These are phyloP conservation scores for Candida gorgasii DNA, from an alignment of 805 yeast species.

Conservation along the genomic window DNA sequence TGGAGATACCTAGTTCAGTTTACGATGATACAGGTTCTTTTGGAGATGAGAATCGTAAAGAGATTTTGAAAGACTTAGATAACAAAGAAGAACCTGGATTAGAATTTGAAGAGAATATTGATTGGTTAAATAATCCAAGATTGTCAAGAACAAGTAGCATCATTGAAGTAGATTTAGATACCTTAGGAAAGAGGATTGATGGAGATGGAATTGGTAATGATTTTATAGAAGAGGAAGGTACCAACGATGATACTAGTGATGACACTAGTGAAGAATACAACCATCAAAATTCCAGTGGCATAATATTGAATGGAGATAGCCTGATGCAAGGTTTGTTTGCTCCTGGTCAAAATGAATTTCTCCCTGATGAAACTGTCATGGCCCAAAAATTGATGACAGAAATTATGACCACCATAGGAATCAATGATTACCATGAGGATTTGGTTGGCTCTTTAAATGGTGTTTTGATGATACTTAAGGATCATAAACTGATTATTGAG, in stretches of 20 bases:
- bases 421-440: background rate
- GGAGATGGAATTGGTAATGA: background rate
- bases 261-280: no score
- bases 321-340: slow-evolving; percentile 3
- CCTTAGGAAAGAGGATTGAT: background rate
- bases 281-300: no score
- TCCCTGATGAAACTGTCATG: no score
- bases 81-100: background rate
- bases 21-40: slow-evolving; percentile 3
- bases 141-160: background rate
- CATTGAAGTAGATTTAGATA: background rate
- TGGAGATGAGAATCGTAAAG: background rate
- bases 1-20: background rate
- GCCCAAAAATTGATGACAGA: slow-evolving; percentile 1
- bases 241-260: no score
- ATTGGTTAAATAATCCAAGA: background rate
- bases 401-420: background rate
- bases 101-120: background rate
- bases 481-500: background rate
- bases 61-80: background rate
- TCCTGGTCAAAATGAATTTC: no score
- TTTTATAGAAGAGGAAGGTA: background rate
- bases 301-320: no score
- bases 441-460: background rate
- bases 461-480: background rate